Base-by-base conservation (phyloP, 352 stramenopile genomes). In the Saprolegnia parasitica region DNA sequence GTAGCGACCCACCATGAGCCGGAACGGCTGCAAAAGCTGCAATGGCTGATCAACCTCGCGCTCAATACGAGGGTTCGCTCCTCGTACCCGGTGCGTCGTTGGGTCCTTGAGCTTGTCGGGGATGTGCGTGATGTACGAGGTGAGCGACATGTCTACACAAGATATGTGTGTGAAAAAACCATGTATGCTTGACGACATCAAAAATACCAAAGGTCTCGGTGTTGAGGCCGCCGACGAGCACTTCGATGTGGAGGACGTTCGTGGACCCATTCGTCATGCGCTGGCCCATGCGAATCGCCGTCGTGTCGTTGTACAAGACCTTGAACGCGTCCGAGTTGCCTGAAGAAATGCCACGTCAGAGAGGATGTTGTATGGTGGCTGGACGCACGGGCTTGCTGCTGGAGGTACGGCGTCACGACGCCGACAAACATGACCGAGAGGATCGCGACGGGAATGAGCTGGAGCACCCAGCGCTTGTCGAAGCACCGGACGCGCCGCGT, bases 121-220 rank as follows among this genome's bases (percentile, higher is more conserved):
- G 16, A 58, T 58, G 32, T 58, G 16, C 16, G 52, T 58, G 32
- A 58, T 58, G 52, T 39, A 58, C 8, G 52, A 8, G 16, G 52
- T 58, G 8, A 58, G 16, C 16, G 52, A 39, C 52, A 58, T 58
- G 32, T 58, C 52, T 58, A 58, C 52, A 58, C 52, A 58, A 58
- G 8, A 15, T 16, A 15, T 46, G 15, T 8, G 39, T 46, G 8
- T 58, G 8, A 58, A 58, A 58, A 52, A 52, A 20, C 46, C 18
- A 21, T 52, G 18, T 52, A 21, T 52, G 18, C 18, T 20, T 52
- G 18, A 52, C 18, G 32, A 58, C 16, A 39, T 16, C 8, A 58
- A 15, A 39, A 8, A 15, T 8, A 58, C 52, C 52, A 16, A 58
- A 58, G 32, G 52, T 16, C 23, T 58, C 52, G 23, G 52, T 58